These are phyloP conservation scores for cucumber (Cucumis sativus) DNA, from an alignment of 306 rosid genomes.

Conservation along the genomic window Cucumber_9930_V3 NC_026655.2:31463001-31463500, in stretches of 20 bases:
- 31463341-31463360: conserved; percentile 68
- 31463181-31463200: conserved; percentile 35
- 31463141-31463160: conserved; percentile 17
- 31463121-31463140: not conserved
- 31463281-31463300: not conserved
- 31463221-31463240: conserved; percentile 21
- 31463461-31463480: not conserved
- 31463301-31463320: conserved; percentile 79
- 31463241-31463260: conserved; percentile 15
- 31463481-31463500: conserved; percentile 7
- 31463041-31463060: conserved; percentile 42
- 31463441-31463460: conserved; percentile 26
- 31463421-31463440: not conserved
- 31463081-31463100: not conserved
- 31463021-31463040: conserved; percentile 53
- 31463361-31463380: conserved; percentile 2
- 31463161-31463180: not conserved
- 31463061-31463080: conserved; percentile 23
- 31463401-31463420: conserved; percentile 35
- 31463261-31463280: not conserved
- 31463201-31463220: conserved; percentile 33
- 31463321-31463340: conserved; percentile 71
- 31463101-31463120: no score
- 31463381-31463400: conserved; percentile 35
- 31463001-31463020: conserved; percentile 40